phyloP scores from a whole-genome alignment of 2,329 filamentous ascomycete genomes.

The Claviceps digitariae region DNA sequence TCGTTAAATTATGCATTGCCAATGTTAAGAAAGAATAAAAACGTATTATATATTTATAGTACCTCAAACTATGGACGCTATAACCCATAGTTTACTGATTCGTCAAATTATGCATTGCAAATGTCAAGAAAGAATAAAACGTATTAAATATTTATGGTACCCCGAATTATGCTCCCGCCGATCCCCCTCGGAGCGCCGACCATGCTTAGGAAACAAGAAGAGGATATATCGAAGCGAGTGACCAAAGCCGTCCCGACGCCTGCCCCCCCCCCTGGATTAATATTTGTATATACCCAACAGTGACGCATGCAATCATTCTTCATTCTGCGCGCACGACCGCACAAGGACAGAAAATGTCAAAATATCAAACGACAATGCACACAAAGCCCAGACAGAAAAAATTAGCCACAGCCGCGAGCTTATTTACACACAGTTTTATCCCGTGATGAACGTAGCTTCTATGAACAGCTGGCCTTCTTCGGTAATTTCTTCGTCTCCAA shows the following conservation, averaged over 20 bases:
- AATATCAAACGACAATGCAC: background rate
- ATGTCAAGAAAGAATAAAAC: background rate
- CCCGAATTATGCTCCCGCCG: slow-evolving; percentile 1
- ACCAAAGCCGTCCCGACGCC: slow-evolving; percentile 15
- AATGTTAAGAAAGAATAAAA: no score
- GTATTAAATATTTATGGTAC: slow-evolving; percentile 1
- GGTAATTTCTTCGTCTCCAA: slow-evolving; percentile 62
- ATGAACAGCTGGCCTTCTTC: slow-evolving; percentile 72
- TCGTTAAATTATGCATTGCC: no score
- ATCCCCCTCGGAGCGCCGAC: slow-evolving; percentile 1
- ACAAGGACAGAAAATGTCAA: background rate
- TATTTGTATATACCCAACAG: slow-evolving; percentile 8
- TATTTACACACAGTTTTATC: slow-evolving; percentile 17
- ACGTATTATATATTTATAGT: no score
- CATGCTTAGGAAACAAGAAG: slow-evolving; percentile 5
- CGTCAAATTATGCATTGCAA: no score
- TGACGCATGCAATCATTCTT: slow-evolving; percentile 5
- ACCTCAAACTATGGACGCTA: no score
- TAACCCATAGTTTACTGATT: no score
- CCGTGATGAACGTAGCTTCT: slow-evolving; percentile 94
- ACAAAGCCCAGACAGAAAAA: background rate
- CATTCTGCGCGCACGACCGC: background rate
- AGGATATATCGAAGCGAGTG: slow-evolving; percentile 12
- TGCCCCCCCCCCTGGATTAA: slow-evolving; percentile 7
- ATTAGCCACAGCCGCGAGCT: background rate